Percentiles rank a stretch among this genome's conserved stretches.
These are phyloP conservation scores for Pelargonium myrrhifolium DNA, from an alignment of 441 rosid genomes.

Conservation along the genomic window DNA sequence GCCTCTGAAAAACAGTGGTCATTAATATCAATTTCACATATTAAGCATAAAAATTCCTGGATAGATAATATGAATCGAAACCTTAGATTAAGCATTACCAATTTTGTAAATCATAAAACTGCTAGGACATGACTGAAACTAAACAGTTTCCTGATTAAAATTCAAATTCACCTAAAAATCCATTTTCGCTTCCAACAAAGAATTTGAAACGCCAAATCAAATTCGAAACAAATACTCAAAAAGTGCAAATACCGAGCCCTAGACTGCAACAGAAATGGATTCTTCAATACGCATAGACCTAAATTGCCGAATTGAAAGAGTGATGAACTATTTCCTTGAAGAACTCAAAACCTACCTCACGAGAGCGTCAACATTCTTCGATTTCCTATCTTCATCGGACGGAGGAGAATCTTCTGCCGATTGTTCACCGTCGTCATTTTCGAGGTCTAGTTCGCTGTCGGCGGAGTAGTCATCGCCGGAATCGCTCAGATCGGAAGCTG, in stretches of 20 bases:
- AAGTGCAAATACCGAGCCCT: neutral
- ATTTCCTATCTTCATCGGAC: conserved; percentile 57
- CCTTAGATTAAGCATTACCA: neutral
- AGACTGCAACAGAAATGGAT: neutral
- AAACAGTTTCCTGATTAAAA: neutral
- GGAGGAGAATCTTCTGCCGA: conserved; percentile 29
- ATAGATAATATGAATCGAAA: neutral
- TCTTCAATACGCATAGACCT: neutral
- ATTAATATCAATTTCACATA: conserved; percentile 3
- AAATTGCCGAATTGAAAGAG: neutral
- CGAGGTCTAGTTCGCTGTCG: conserved; percentile 32
- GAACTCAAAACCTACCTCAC: conserved; percentile 40
- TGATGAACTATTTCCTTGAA: neutral
- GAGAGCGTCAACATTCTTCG: conserved; percentile 78
- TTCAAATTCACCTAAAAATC: neutral
- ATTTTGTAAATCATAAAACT: neutral
- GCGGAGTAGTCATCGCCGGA: conserved; percentile 36
- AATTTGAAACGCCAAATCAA: neutral
- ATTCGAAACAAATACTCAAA: neutral
- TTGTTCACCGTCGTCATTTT: conserved; percentile 21
- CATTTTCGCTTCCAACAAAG: neutral
- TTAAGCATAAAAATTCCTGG: neutral
- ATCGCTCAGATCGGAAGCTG: conserved; percentile 32
- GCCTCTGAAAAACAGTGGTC: conserved; percentile 43
- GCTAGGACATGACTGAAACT: neutral